These are phyloP conservation scores for Endoconidiophora laricicola DNA, from an alignment of 2,329 filamentous ascomycete species.

Conservation along the genomic window DNA sequence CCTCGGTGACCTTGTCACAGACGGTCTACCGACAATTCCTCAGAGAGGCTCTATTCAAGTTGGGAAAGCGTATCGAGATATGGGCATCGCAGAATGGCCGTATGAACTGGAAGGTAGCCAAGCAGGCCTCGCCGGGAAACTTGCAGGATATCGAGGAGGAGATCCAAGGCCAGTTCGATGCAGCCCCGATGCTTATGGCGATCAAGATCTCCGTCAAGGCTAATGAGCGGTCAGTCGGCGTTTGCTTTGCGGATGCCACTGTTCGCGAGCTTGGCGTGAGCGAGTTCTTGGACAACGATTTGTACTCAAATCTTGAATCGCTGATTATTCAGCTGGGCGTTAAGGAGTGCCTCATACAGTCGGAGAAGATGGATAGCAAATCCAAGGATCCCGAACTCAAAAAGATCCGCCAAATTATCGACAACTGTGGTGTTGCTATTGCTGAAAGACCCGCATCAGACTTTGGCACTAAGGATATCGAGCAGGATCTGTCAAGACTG, in stretches of 20 bases:
- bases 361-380: constrained; percentile 64
- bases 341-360: constrained; percentile 77
- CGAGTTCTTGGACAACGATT: constrained; percentile 96
- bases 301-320: constrained; percentile 96
- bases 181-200: constrained; percentile 83
- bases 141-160: constrained; percentile 95
- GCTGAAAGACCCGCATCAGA: constrained; percentile 62
- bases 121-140: constrained; percentile 90
- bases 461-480: constrained; percentile 81
- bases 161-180: constrained; percentile 68
- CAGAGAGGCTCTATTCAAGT: constrained; percentile 77
- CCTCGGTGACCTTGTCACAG: constrained; percentile 87
- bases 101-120: constrained; percentile 82
- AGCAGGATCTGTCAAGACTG: constrained; percentile 78
- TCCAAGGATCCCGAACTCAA: constrained; percentile 56
- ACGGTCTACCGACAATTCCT: constrained; percentile 94
- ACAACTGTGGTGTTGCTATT: constrained; percentile 80
- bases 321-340: constrained; percentile 91
- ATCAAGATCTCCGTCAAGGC: constrained; percentile 88
- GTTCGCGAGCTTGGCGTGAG: constrained; percentile 90
- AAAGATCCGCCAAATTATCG: constrained; percentile 77
- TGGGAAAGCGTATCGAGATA: constrained; percentile 83
- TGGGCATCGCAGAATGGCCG: constrained; percentile 60
- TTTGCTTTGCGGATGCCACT: constrained; percentile 95
- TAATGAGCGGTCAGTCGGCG: constrained; percentile 70